A percentile compares a stretch with the other conserved stretches of the same genome.
phyloP scores from a whole-genome alignment of 2,329 filamentous ascomycete species.

The Monosporascus sp. region DNA sequence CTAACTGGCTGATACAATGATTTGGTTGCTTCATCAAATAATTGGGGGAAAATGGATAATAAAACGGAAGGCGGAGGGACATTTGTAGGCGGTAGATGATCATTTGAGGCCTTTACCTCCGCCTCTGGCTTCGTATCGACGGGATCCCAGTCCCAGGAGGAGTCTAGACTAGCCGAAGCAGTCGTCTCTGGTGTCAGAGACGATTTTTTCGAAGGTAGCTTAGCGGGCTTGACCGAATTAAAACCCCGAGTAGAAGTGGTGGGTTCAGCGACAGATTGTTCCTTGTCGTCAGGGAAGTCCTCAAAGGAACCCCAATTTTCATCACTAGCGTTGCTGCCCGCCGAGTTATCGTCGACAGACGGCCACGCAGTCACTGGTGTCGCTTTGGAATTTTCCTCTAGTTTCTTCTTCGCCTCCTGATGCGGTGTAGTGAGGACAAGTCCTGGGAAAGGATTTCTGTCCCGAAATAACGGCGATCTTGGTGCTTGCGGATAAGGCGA shows the following conservation, averaged over 20 bases:
- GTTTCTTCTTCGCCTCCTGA: slow-evolving; percentile 26
- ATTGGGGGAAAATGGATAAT: slow-evolving; percentile 66
- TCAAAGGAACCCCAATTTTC: slow-evolving; percentile 51
- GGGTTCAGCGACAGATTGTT: slow-evolving; percentile 11
- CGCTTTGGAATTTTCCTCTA: slow-evolving; percentile 29
- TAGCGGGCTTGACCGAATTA: slow-evolving; percentile 17
- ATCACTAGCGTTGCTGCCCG: slow-evolving; percentile 24
- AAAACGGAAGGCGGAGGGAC: slow-evolving; percentile 84
- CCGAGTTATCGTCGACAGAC: slow-evolving; percentile 22
- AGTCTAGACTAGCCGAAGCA: slow-evolving; percentile 5
- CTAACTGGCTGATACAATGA: slow-evolving; percentile 62
- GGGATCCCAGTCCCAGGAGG: slow-evolving; percentile 47
- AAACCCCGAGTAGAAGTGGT: slow-evolving; percentile 22
- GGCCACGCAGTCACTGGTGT: slow-evolving; percentile 43
- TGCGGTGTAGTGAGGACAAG: slow-evolving; percentile 40
- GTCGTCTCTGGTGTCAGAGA: slow-evolving; percentile 13
- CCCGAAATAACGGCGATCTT: slow-evolving; percentile 48
- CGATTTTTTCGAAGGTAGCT: slow-evolving; percentile 7
- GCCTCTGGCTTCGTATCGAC: slow-evolving; percentile 28
- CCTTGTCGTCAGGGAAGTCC: slow-evolving; percentile 31
- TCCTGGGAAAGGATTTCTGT: slow-evolving; percentile 48
- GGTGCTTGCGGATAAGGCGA: slow-evolving; percentile 41
- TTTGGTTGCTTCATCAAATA: slow-evolving; percentile 62
- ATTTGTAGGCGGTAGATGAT: slow-evolving; percentile 66
- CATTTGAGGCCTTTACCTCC: slow-evolving; percentile 18